Conservation (phyloP, 2,329 filamentous ascomycete species). For the Alternaria dauci region DNA sequence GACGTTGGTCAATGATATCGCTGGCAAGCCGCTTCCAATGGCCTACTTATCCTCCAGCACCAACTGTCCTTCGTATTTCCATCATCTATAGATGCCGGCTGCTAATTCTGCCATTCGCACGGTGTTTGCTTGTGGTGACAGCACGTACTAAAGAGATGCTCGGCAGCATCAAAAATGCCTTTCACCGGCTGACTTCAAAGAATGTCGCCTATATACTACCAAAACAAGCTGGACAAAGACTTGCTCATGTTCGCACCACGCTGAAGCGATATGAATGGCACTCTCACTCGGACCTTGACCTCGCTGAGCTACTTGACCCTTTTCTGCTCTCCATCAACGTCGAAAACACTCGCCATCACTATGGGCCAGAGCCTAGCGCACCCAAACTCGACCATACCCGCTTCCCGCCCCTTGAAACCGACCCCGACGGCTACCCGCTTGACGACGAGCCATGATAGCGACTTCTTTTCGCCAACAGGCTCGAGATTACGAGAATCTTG, state of each 20-base stretch:
- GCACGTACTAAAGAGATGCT: constrained; percentile 26
- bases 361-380: background rate
- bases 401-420: background rate
- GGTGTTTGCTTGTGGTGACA: constrained; percentile 20
- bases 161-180: constrained; percentile 20
- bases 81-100: background rate
- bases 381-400: background rate
- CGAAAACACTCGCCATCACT: background rate
- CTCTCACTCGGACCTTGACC: constrained; percentile 13
- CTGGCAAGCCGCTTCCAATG: background rate
- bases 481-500: constrained; percentile 20
- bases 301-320: constrained; percentile 18
- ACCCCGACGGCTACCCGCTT: background rate
- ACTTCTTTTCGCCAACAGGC: constrained; percentile 27
- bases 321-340: background rate
- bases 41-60: background rate
- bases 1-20: background rate
- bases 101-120: too few relatives aligned
- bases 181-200: constrained; percentile 16
- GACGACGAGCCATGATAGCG: constrained; percentile 25
- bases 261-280: constrained; percentile 28
- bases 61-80: background rate
- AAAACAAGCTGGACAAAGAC: background rate
- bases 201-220: constrained; percentile 19
- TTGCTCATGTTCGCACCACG: constrained; percentile 18